Percentiles rank a stretch among this genome's conserved stretches.
Conservation (phyloP, 2,329 filamentous ascomycete genomes). For the Venturia carpophila region DNA sequence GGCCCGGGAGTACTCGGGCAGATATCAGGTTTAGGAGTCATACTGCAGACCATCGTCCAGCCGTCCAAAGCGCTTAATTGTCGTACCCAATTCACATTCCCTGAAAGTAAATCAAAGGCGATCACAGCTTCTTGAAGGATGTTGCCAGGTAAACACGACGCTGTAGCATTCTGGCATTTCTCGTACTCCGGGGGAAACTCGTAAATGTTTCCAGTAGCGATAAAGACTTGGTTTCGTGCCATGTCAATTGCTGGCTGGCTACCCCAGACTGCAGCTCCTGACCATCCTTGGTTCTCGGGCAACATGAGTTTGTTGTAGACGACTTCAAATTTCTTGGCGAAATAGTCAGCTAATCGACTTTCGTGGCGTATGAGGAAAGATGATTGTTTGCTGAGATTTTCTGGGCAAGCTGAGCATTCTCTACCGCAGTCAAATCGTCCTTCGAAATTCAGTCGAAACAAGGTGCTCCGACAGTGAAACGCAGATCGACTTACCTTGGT, state of each 20-base stretch:
- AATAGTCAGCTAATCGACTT: too few relatives aligned
- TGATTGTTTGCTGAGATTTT: too few relatives aligned
- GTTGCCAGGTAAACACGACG: conserved; percentile 6
- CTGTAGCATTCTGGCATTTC: conserved; percentile 2
- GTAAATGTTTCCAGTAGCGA: conserved; percentile 31
- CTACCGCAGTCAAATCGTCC: too few relatives aligned
- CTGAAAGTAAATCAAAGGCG: not conserved
- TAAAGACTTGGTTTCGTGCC: conserved; percentile 24
- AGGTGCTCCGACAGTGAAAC: too few relatives aligned
- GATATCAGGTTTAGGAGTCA: conserved; percentile 1
- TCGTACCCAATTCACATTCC: conserved; percentile 5
- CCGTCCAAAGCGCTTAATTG: not conserved
- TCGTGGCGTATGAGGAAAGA: too few relatives aligned
- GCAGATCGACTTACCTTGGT: too few relatives aligned
- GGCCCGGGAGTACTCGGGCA: conserved; percentile 20
- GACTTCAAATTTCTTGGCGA: conserved; percentile 20
- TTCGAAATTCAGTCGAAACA: too few relatives aligned
- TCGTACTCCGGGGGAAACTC: conserved; percentile 24
- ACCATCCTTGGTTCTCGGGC: conserved; percentile 23
- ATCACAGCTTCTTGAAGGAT: conserved; percentile 3
- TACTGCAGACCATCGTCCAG: not conserved
- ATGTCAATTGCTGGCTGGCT: conserved; percentile 28
- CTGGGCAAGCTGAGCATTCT: too few relatives aligned
- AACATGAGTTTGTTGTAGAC: conserved; percentile 23
- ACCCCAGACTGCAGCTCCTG: conserved; percentile 29